Evolutionary conservation across 495 filamentous ascomycete species (phyloP).

Genomic region (Aspergillus panamensis): DNA sequence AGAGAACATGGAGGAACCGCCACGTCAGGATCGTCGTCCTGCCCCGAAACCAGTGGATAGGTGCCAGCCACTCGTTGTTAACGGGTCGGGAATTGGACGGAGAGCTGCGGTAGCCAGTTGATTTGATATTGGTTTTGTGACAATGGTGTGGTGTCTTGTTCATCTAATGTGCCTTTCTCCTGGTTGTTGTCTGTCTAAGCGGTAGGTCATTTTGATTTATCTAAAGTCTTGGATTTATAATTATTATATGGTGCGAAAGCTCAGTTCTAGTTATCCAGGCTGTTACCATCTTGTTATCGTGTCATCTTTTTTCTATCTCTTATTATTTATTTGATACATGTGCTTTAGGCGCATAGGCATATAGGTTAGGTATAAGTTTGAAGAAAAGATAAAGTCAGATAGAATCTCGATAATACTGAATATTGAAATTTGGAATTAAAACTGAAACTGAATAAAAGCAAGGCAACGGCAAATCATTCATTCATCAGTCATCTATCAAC

Average conservation of each 20-base stretch:
- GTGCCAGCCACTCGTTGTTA: slow-evolving; percentile 37
- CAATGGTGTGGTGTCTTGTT: not conserved
- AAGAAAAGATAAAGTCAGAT: not conserved
- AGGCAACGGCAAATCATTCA: slow-evolving; percentile 7
- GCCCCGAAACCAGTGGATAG: slow-evolving; percentile 12
- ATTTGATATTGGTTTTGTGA: not conserved
- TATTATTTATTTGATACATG: not conserved
- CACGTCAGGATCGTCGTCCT: not conserved
- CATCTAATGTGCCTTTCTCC: no score
- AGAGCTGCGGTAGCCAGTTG: slow-evolving; percentile 14
- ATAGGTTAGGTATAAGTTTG: no score
- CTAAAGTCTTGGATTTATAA: no score
- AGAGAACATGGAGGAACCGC: slow-evolving; percentile 3
- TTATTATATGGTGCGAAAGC: no score
- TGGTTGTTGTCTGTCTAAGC: no score
- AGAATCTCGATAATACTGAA: not conserved
- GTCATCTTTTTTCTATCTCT: not conserved
- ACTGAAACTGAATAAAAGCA: not conserved
- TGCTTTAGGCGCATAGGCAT: not conserved
- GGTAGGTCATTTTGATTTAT: not conserved
- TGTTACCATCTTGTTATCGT: no score
- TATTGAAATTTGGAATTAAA: no score
- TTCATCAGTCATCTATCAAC: slow-evolving; percentile 20
- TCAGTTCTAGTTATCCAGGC: no score
- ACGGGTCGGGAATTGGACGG: slow-evolving; percentile 33